Base-by-base conservation (phyloP, 768 basidiomycete species). In the Lanmaoa rubissima region DNA sequence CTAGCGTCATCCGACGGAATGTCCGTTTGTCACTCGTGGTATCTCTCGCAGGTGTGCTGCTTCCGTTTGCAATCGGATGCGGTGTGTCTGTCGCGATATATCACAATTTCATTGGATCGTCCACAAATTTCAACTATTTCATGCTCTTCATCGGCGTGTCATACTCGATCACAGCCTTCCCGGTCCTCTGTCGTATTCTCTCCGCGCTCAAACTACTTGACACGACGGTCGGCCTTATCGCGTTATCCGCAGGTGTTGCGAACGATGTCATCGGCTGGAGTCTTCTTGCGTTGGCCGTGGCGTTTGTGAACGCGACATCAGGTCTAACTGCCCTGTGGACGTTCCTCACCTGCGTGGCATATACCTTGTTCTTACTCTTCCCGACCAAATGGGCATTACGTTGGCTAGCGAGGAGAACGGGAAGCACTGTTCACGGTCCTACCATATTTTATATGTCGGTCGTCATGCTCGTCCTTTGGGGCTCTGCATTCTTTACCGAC, bases 121-220 rank as follows among this genome's bases (percentile, higher is more conserved):
- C 73, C 51, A 77, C 83, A 51, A 78, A 84, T 55, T 94, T 89
- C 68, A 85, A 90, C 0, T 80, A 97, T 68, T 98, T 98, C 74
- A 86, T 97, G 82, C 84, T 99, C 40, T 98, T 98, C 73, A 84
- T 90, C 32, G 94, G 92, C 28, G 93, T 96, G 9, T 91, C 94
- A 0, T 94, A 85, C 75, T 87, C 89, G 0, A 92, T 93, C 68
- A 93, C 91, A 0, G 91, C 91, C 0, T 93, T 93, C 64, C 92
- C 92, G 0, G 91, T 94, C 2, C 78, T 94, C n/a, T 92, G 90
- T 73, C 81, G 94, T 62, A 90, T 97, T 70, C 77, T 98, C 49
- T 86, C 88, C 0, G 93, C 95, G 64, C 82, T 96, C 40, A 92
- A 95, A 71, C 78, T 99, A 2, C 78, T 98, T 57, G 90, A 94